Evolutionary conservation across 192 early-diverging fungal species (phyloP).

Genomic region (Podila minutissima): DNA sequence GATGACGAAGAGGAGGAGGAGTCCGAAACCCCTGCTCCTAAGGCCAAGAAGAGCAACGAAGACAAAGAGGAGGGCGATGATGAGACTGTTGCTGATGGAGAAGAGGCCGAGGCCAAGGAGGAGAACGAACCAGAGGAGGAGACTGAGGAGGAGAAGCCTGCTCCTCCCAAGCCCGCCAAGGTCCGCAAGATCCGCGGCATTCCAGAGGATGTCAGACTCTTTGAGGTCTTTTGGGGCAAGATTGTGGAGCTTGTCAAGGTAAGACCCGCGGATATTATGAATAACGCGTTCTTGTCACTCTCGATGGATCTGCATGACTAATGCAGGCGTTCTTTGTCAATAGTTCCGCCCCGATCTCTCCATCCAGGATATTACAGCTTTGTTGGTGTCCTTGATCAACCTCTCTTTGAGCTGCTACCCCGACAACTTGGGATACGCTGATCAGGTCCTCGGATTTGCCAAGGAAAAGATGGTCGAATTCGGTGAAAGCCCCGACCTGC

Average conservation of each 20-base stretch:
- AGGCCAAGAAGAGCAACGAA: slow-evolving; percentile 13
- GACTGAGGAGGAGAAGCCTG: slow-evolving; percentile 26
- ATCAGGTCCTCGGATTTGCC: slow-evolving; percentile 92
- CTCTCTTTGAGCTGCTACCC: slow-evolving; percentile 95
- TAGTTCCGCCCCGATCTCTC: slow-evolving; percentile 91
- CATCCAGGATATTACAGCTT: slow-evolving; percentile 91
- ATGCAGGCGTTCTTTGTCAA: background rate
- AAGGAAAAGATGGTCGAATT: slow-evolving; percentile 78
- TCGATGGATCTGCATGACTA: background rate
- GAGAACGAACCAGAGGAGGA: slow-evolving; percentile 26
- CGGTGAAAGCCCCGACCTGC: slow-evolving; percentile 71
- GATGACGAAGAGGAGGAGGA: slow-evolving; percentile 35
- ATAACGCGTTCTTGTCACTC: background rate
- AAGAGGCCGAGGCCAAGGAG: slow-evolving; percentile 29
- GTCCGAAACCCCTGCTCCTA: slow-evolving; percentile 22
- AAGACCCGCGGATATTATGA: background rate
- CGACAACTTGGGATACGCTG: slow-evolving; percentile 84
- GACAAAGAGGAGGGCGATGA: slow-evolving; percentile 24
- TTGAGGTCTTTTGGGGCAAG: slow-evolving; percentile 98
- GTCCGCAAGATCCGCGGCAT: slow-evolving; percentile 75
- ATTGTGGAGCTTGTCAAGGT: slow-evolving; percentile 91
- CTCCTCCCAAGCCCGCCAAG: slow-evolving; percentile 43
- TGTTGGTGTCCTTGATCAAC: slow-evolving; percentile 88
- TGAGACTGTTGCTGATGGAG: slow-evolving; percentile 7
- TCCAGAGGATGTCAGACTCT: slow-evolving; percentile 87